Conservation (phyloP, 257 asterid species). For the Rubia yunnanensis region DNA sequence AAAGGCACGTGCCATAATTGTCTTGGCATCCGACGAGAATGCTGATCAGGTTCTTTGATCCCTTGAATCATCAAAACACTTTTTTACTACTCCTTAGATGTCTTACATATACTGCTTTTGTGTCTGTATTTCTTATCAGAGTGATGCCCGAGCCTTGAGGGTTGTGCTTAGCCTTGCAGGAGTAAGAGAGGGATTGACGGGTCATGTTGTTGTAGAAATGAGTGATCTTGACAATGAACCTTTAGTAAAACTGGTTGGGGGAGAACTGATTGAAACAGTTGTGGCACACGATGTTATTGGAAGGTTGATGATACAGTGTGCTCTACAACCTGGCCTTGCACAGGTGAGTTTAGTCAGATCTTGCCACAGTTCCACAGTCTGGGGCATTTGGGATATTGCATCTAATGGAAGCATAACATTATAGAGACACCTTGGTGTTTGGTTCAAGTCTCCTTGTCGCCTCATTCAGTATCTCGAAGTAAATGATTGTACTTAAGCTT, state of each 20-base stretch:
- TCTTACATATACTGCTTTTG: slow-evolving; percentile 2
- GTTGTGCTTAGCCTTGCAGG: slow-evolving; percentile 96
- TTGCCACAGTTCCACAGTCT: slow-evolving; percentile 1
- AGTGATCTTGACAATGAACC: slow-evolving; percentile 99
- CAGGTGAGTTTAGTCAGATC: slow-evolving; percentile 49
- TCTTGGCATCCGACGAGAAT: slow-evolving; percentile 93
- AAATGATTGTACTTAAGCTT: neutral
- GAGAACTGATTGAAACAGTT: slow-evolving; percentile 91
- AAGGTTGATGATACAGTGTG: slow-evolving; percentile 95
- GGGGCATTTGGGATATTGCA: neutral
- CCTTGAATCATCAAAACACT: neutral
- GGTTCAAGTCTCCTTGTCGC: neutral
- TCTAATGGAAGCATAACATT: neutral
- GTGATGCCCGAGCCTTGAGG: slow-evolving; percentile 97
- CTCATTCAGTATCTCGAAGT: neutral
- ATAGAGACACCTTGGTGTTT: neutral
- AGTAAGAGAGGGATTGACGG: slow-evolving; percentile 83
- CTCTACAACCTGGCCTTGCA: slow-evolving; percentile 99
- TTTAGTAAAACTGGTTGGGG: slow-evolving; percentile 96
- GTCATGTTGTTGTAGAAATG: slow-evolving; percentile 97
- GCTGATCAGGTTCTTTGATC: slow-evolving; percentile 76
- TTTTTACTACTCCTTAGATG: neutral
- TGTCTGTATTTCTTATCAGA: slow-evolving; percentile 32
- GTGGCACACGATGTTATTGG: slow-evolving; percentile 99
- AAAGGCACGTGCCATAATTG: slow-evolving; percentile 91